Evolutionary conservation across 306 rosid genomes (phyloP).

Genomic region (Lithocarpus polystachyus): DNA sequence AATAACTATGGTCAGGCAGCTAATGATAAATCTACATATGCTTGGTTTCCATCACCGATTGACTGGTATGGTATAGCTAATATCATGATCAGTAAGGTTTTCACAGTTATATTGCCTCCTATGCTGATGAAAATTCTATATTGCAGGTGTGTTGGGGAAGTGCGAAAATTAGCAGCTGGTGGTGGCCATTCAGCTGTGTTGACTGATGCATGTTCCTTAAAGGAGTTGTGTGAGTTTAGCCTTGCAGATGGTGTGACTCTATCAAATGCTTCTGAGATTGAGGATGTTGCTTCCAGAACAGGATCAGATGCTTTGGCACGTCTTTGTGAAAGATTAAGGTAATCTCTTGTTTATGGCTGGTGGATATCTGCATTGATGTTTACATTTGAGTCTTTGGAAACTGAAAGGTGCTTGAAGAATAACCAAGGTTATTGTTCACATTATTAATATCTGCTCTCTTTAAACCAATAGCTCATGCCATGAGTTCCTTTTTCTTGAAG

Average conservation of each 20-base stretch:
- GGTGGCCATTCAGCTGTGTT: constrained; percentile 97
- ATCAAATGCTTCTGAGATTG: constrained; percentile 59
- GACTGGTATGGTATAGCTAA: constrained; percentile 62
- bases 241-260: constrained; percentile 72
- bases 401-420: background rate
- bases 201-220: constrained; percentile 89
- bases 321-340: constrained; percentile 88
- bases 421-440: background rate
- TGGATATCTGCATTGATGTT: background rate
- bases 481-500: background rate
- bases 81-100: constrained; percentile 18
- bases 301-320: constrained; percentile 94
- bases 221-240: constrained; percentile 86
- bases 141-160: constrained; percentile 89
- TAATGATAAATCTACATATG: constrained; percentile 80
- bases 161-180: constrained; percentile 93
- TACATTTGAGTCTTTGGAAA: background rate
- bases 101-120: constrained; percentile 3
- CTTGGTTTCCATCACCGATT: constrained; percentile 95
- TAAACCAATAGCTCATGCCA: background rate
- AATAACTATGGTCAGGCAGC: constrained; percentile 96
- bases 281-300: constrained; percentile 79
- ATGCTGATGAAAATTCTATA: constrained; percentile 17
- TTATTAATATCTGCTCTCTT: background rate
- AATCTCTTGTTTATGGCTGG: constrained; percentile 11